Evolutionary conservation across 108 stramenopile genomes (phyloP).

Genomic region (Cyclotella baltica): DNA sequence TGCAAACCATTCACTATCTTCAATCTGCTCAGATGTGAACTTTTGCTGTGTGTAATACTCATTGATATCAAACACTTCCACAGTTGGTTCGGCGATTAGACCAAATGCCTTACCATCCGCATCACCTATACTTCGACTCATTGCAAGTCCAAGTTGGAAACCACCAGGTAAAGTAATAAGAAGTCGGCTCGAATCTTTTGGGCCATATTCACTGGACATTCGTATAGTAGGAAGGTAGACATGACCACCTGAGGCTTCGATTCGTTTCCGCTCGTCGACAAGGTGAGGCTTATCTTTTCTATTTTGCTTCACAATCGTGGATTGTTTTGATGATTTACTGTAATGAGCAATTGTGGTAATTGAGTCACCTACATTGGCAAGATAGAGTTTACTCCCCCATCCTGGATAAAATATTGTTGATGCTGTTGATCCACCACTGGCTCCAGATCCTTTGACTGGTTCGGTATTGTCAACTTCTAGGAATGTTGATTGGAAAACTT

Average conservation of each 20-base stretch:
- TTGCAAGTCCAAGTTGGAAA: conserved; percentile 65
- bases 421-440: conserved; percentile 73
- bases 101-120: conserved; percentile 69
- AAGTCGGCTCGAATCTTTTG: conserved; percentile 51
- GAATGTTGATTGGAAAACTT: conserved; percentile 57
- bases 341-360: conserved; percentile 59
- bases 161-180: conserved; percentile 43
- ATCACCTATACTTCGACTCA: conserved; percentile 83
- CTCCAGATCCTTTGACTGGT: conserved; percentile 41
- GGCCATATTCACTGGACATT: conserved; percentile 5
- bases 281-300: conserved; percentile 70
- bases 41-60: conserved; percentile 22
- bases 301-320: conserved; percentile 50
- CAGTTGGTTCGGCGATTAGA: conserved; percentile 69
- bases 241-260: conserved; percentile 66
- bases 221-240: conserved; percentile 56
- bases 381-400: conserved; percentile 61
- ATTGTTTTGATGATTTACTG: conserved; percentile 46
- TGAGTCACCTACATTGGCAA: conserved; percentile 84
- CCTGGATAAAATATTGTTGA: conserved; percentile 65
- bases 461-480: conserved; percentile 61
- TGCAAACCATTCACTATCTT: conserved; percentile 53
- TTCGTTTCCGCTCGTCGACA: conserved; percentile 66
- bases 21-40: conserved; percentile 5
- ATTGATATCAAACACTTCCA: conserved; percentile 66